A percentile compares a stretch with the other conserved stretches of the same genome.
Evolutionary conservation across 768 basidiomycete species (phyloP).

Genomic region (Xanthoconium purpureum): DNA sequence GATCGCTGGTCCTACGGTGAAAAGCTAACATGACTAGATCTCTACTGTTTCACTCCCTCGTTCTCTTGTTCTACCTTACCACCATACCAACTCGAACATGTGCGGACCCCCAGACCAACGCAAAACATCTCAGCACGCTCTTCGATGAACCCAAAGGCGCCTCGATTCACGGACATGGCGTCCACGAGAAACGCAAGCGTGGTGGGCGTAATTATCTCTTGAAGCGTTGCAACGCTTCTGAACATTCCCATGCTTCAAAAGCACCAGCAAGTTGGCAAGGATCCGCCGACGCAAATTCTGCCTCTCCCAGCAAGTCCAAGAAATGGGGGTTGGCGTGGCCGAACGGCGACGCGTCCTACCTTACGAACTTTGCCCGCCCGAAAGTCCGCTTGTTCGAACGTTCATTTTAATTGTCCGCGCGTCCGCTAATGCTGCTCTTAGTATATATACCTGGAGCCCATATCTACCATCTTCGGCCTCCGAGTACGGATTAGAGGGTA

Average conservation of each 20-base stretch:
- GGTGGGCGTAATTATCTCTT: conserved; percentile 9
- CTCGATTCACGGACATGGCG: neutral
- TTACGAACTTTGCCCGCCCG: conserved; percentile 47
- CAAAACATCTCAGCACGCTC: conserved; percentile 1
- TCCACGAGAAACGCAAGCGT: conserved; percentile 17
- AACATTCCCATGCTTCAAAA: conserved; percentile 5
- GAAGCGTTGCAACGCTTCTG: conserved; percentile 18
- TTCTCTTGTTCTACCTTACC: conserved; percentile 10
- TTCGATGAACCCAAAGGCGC: neutral
- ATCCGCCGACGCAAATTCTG: neutral
- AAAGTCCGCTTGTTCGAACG: conserved; percentile 44
- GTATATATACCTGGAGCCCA: conserved; percentile 71
- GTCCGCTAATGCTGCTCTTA: conserved; percentile 10
- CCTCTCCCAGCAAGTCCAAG: conserved; percentile 5
- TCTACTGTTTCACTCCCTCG: conserved; percentile 6
- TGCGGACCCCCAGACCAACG: neutral
- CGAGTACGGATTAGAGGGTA: conserved; percentile 48
- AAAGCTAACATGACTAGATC: conserved; percentile 11
- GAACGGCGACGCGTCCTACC: conserved; percentile 46
- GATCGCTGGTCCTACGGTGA: neutral
- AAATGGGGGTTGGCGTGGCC: conserved; percentile 74
- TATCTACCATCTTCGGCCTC: conserved; percentile 40
- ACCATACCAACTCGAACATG: neutral
- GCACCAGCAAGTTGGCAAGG: neutral
- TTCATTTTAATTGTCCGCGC: neutral